Evolutionary conservation across 1,284 basidiomycete species (phyloP), one percentile per base, ranked within the genome.

Genomic region (Kwoniella shivajii): DNA sequence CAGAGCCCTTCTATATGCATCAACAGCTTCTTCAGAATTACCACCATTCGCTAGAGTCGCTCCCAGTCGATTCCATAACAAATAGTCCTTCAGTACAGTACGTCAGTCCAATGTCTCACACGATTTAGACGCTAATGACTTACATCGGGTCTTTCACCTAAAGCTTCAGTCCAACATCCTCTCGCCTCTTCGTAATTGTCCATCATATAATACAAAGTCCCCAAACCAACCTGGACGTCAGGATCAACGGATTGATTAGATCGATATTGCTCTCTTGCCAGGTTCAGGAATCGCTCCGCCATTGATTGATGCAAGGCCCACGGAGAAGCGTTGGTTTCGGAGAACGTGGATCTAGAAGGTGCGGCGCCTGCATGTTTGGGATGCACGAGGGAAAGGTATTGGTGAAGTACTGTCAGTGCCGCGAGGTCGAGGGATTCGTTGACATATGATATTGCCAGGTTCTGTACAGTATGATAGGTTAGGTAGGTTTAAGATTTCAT

Each of bases 11-110:
- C 90, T 84, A 76, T 99, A 99, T 13, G 93, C 94, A 38, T 91
- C 90, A 31, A 99, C 84, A 2, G 96, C 95, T 75, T 96, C 91
- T 76, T 99, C 96, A 0, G 95, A 90, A 66, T 91, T 89, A 59
- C 86, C 92, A 1, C 92, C 92, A 74, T 99, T 99, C 16, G 94
- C 96, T 36, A 99, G 82, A 6, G 90, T 93, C 1, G 95, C 97
- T 3, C 96, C 96, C 5, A 97, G 81, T 49, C 96, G 82, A 76
- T 99, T 99, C 96, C 96, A 99, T 7, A 99, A 80, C 13, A 95
- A 80, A 74, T 93, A 98, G 77, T 99, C 96, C 86, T 88, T 73
- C 24, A 29, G 9, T 7, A n/a, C n/a, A 18, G 6, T 57, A 13
- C n/a, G 50, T 39, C 43, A 26, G 4, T n/a, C n/a, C n/a, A n/a